Base-by-base conservation (phyloP, 2,329 filamentous ascomycete species). In the Rhynchosporium secalis region DNA sequence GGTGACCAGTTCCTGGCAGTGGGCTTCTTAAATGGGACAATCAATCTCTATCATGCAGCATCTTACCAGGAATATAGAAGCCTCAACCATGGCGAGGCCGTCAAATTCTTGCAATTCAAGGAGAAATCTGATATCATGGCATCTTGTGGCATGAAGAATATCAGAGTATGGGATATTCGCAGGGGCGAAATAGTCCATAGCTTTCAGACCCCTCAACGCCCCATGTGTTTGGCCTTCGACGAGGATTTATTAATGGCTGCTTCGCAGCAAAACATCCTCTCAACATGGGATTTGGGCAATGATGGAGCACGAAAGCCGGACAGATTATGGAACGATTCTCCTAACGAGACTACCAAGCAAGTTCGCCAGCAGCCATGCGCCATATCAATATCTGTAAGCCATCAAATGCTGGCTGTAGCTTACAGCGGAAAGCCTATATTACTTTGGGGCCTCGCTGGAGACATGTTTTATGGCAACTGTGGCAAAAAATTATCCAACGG, bases 381-480 rank as follows among this genome's bases (percentile, higher is more conserved):
- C 26, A 61, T 74, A 28, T 60, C 74, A 15, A 64, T 76, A 46
- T 73, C 73, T 7, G 52, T 66, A 12, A 66, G 61, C 40, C 72
- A 75, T 46, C 60, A 68, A 43, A 73, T 76, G 69, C 61, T 77
- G 29, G 75, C 75, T 38, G 68, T 74, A 8, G 72, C 72, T 10
- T 75, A 76, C 58, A 69, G 62, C 20, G 66, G 72, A 47, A 62
- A 69, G 33, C 71, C 74, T 3, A 73, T 77, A 47, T 71, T 63
- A 5, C 62, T 77, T 13, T 78, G 74, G 75, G 73, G 77, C 49
- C 63, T 76, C n/a, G 66, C 70, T 47, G 71, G 72, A 49, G 67
- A 74, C 40, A 59, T 62, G 5, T 74, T 70, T 59, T 67, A 66
- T 52, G 75, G 76, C n/a, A 73, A 52, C 58, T 77, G 75, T 49